Percentiles rank a stretch among this genome's conserved stretches.
Evolutionary conservation across 2,329 filamentous ascomycete genomes (phyloP).

Genomic region (Amylocarpus encephaloides): DNA sequence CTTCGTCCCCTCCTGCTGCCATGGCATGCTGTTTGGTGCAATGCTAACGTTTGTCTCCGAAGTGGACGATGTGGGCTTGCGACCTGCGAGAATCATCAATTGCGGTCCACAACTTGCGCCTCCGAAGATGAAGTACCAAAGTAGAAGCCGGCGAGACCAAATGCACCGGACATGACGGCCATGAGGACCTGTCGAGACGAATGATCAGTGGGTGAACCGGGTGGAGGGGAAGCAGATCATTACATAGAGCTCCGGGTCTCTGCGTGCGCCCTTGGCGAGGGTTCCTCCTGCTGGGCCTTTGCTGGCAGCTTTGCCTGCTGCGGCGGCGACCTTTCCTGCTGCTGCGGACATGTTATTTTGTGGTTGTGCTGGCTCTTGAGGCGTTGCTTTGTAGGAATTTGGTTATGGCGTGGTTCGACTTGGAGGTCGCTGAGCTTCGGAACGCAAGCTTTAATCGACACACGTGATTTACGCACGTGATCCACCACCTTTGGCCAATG

Average conservation of each 20-base stretch:
- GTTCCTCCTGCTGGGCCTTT: conserved; percentile 32
- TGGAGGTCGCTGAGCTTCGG: conserved; percentile 6
- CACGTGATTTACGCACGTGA: background rate
- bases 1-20: conserved; percentile 63
- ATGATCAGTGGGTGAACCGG: conserved; percentile 9
- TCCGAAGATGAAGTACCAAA: conserved; percentile 50
- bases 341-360: conserved; percentile 28
- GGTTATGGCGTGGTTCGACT: conserved; percentile 14
- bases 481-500: background rate
- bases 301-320: conserved; percentile 32
- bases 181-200: conserved; percentile 64
- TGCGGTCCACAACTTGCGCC: conserved; percentile 6
- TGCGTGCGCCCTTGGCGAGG: conserved; percentile 57
- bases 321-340: conserved; percentile 30
- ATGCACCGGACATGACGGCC: conserved; percentile 82
- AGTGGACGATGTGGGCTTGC: conserved; percentile 76
- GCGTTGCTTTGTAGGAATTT: conserved; percentile 1
- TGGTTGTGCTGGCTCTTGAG: conserved; percentile 7
- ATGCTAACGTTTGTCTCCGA: conserved; percentile 75
- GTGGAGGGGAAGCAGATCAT: conserved; percentile 33
- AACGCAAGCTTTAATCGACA: background rate
- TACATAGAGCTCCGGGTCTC: conserved; percentile 72
- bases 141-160: conserved; percentile 85
- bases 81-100: conserved; percentile 46
- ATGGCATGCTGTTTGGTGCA: conserved; percentile 76